Evolutionary conservation across 495 filamentous ascomycete species (phyloP).

Genomic region (Aspergillus wentii): DNA sequence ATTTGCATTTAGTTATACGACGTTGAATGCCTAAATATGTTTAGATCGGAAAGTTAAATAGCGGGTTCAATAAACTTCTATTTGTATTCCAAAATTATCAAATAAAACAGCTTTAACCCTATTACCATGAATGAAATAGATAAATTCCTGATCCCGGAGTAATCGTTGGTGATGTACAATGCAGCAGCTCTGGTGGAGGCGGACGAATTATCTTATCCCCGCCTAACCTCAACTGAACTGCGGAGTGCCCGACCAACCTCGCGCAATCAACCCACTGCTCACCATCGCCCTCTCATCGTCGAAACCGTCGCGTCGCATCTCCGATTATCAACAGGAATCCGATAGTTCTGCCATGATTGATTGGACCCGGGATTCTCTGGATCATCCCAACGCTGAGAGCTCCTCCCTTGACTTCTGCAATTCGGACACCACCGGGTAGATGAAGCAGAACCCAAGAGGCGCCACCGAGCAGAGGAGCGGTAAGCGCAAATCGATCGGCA

Average conservation of each 20-base stretch:
- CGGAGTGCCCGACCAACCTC: constrained; percentile 6
- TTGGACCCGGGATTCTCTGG: constrained; percentile 8
- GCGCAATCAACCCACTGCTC: not conserved
- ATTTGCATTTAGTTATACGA: no score
- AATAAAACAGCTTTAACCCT: no score
- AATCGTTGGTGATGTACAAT: no score
- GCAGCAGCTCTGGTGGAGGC: no score
- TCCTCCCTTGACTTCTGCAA: constrained; percentile 9
- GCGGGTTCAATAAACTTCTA: no score
- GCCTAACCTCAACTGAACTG: constrained; percentile 11
- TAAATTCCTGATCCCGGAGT: no score
- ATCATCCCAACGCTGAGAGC: constrained; percentile 19
- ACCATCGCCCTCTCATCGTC: not conserved
- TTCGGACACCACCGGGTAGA: constrained; percentile 41
- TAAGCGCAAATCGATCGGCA: constrained; percentile 44
- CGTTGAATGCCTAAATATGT: no score
- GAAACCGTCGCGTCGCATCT: not conserved
- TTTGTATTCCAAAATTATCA: not conserved
- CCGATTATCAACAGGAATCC: constrained; percentile 1
- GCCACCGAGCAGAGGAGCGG: constrained; percentile 43
- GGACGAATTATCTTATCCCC: constrained; percentile 27
- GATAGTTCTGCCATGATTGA: constrained; percentile 13
- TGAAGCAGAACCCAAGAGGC: constrained; percentile 40
- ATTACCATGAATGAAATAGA: no score
- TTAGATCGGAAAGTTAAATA: no score